phyloP scores from a whole-genome alignment of 805 yeast genomes.

The Wickerhamia fluorescens region DNA sequence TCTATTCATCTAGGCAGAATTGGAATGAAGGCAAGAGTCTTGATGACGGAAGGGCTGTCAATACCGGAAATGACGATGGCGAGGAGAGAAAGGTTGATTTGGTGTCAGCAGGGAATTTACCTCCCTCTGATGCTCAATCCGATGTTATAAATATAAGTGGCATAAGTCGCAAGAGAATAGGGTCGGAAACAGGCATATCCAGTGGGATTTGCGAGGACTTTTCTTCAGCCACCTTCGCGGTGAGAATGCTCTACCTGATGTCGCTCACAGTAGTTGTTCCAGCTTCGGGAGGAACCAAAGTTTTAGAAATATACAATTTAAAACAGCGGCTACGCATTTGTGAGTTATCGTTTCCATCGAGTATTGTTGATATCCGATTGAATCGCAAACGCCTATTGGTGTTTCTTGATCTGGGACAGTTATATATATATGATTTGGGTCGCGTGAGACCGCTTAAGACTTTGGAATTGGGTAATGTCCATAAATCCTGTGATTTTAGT shows the following conservation, averaged over 20 bases:
- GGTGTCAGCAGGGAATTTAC: neutral
- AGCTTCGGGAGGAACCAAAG: conserved; percentile 18
- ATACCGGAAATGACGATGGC: neutral
- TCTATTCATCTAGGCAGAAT: conserved; percentile 28
- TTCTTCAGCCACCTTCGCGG: conserved; percentile 21
- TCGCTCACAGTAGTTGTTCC: conserved; percentile 36
- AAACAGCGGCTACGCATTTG: conserved; percentile 54
- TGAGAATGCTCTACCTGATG: conserved; percentile 36
- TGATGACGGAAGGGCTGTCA: too few relatives aligned
- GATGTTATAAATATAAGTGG: too few relatives aligned
- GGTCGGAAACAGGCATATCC: neutral
- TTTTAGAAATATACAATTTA: conserved; percentile 31
- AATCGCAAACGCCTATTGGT: conserved; percentile 80
- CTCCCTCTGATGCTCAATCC: neutral
- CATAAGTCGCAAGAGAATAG: conserved; percentile 1
- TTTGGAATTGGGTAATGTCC: conserved; percentile 31
- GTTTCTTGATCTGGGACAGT: conserved; percentile 64
- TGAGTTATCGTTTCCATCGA: conserved; percentile 79
- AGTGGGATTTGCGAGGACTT: too few relatives aligned
- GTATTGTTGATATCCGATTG: conserved; percentile 63
- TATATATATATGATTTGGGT: conserved; percentile 82
- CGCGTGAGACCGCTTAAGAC: conserved; percentile 69
- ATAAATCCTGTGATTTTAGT: too few relatives aligned
- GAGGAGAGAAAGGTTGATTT: neutral
- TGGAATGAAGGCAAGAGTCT: too few relatives aligned